Evolutionary conservation across 2,329 filamentous ascomycete genomes (phyloP), one percentile per base, ranked within the genome.

Genomic region (Colletotrichum simmondsii): DNA sequence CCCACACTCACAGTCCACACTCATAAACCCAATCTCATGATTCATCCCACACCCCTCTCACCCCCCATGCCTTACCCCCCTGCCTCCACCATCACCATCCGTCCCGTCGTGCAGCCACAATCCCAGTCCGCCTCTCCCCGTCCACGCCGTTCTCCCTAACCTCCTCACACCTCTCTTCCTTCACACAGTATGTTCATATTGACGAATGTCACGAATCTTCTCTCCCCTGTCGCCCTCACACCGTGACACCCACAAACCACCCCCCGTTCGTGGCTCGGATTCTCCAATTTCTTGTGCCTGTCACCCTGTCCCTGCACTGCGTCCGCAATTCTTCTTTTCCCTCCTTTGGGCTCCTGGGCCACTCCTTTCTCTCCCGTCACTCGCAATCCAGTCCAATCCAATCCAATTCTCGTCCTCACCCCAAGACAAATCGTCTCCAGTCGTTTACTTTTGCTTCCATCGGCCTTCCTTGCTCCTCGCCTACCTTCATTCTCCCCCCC

Each of bases 311-410:
- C 10, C 60, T 57, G 52, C 61, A 26, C 46, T 16, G 49, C 46
- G 42, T 65, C 67, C 66, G 30, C 53, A 10, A 67, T 69, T 56
- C 64, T 68, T 72, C 66, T 64, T 72, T 69, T 60, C 70, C 42
- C 42, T 72, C 58, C 68, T 53, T 42, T 42, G 37, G 57, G 69
- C 68, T 53, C 42, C 42, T 49, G 57, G 69, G 68, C 35, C 72
- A 68, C 64, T 74, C 68, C 63, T 72, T 74, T 72, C 72, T 65
- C 69, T 59, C 65, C 60, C 52, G 53, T 69, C 59, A 37, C 65
- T 54, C 42, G 28, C 65, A 69, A 70, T 72, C 49, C 70, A 30
- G 1, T 30, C 8, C 30, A 30, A 30, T 8, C 28, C 28, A 37
- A 42, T 56, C 57, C 42, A 16, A 37, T 16, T 14, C 35, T 42